Base-by-base conservation (phyloP, 768 basidiomycete genomes). In the Leccinum rimulosum region DNA sequence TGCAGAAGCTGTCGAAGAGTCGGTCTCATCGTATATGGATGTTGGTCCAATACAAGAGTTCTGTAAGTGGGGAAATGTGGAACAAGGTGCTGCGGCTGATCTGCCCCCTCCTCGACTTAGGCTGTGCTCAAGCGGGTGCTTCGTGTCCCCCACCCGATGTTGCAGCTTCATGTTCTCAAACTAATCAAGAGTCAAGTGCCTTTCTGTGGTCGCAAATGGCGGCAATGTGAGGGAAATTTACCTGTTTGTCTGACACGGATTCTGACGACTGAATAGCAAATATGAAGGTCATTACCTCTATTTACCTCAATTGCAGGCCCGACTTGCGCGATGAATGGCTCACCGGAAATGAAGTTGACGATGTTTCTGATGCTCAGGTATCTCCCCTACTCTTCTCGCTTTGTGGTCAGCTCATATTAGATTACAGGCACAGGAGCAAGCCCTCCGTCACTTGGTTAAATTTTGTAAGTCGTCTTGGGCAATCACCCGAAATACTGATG, bases 281-380 rank as follows among this genome's bases (percentile, higher is more conserved):
- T 73, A 99, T 99, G 97, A 98, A 99, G 76, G 92, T 98, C 57
- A 98, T 99, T 66, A 99, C 97, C 9, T 87, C 95, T 17, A 98
- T 99, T 64, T 99, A 99, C 73, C 79, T 98, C 58, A 97, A 98
- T 68, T 98, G 95, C 70, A 84, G 97, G 55, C 97, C 97, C 8
- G 96, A 98, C 70, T 81, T 99, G 45, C 84, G 96, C 19, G 97
- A 99, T 73, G 97, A 98, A 68, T 99, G 97, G 97, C 80, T 99
- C 45, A 90, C 94, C 12, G 93, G 93, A 1, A 87, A 86, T 14
- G 96, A 98, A 71, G 87, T 92, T 10, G 96, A 98, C 62, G 91
- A 92, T 62, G 89, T 88, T 54, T 79, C 87, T n/a, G 96, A 96
- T 67, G 94, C 96, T 31, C 85, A 93, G 76, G 94, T 94, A 64